A percentile compares a stretch with the other conserved stretches of the same genome.
These are phyloP conservation scores for Bullera alba DNA, from an alignment of 768 basidiomycete species.

Conservation along the genomic window DNA sequence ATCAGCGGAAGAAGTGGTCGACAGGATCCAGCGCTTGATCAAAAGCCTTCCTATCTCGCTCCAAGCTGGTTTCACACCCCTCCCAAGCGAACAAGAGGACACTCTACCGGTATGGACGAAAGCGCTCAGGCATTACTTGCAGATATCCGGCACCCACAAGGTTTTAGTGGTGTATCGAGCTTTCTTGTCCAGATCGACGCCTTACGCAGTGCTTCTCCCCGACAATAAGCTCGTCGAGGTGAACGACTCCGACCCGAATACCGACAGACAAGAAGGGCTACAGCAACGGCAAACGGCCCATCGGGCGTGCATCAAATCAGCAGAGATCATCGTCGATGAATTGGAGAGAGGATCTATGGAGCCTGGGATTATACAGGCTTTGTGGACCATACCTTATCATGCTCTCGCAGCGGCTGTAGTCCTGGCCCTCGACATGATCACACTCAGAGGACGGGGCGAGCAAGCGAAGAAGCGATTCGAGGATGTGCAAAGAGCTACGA, in stretches of 20 bases:
- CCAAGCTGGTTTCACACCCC: no score
- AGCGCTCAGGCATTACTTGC: constrained; percentile 12
- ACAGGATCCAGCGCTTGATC: no score
- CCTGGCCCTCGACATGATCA: constrained; percentile 16
- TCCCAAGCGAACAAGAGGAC: no score
- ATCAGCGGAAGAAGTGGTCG: no score
- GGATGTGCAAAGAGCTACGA: constrained; percentile 6
- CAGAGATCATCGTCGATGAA: constrained; percentile 12
- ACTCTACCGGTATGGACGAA: no score
- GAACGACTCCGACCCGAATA: no score
- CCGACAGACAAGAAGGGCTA: neutral
- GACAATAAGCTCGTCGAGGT: neutral
- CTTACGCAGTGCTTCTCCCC: no score
- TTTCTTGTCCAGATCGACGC: no score
- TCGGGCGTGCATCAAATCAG: constrained; percentile 6
- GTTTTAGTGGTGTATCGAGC: constrained; percentile 15
- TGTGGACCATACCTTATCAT: constrained; percentile 27
- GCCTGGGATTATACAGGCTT: constrained; percentile 1
- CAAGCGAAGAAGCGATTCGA: neutral
- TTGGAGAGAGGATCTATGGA: constrained; percentile 3
- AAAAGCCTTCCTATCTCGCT: no score
- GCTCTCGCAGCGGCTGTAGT: constrained; percentile 15
- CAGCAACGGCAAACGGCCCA: constrained; percentile 7
- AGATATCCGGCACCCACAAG: constrained; percentile 16
- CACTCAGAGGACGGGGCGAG: neutral